Evolutionary conservation across 495 filamentous ascomycete species (phyloP).

Genomic region (Penicillium simplicissimum): DNA sequence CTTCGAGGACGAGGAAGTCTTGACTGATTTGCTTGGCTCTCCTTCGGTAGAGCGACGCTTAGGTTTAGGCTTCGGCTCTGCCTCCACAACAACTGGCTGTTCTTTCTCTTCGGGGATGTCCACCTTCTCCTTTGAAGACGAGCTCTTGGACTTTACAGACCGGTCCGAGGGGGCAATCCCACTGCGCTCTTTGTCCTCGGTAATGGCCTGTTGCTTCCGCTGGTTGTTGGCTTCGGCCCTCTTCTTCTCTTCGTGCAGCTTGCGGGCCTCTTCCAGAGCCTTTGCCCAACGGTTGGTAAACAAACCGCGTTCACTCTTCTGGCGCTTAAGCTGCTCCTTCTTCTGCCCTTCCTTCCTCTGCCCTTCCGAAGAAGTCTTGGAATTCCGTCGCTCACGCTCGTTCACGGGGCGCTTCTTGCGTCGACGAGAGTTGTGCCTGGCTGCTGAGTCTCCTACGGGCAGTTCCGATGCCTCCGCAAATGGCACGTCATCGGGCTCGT

Average conservation of each 20-base stretch:
- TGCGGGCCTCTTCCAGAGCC: conserved; percentile 42
- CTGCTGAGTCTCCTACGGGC: conserved; percentile 17
- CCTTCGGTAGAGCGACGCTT: conserved; percentile 30
- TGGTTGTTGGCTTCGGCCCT: conserved; percentile 19
- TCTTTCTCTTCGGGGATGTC: conserved; percentile 20
- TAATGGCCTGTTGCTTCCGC: conserved; percentile 21
- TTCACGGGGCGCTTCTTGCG: conserved; percentile 34
- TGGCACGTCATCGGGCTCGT: conserved; percentile 13
- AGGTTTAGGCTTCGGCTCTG: conserved; percentile 20
- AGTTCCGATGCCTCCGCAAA: conserved; percentile 17
- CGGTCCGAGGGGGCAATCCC: conserved; percentile 20
- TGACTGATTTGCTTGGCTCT: conserved; percentile 21
- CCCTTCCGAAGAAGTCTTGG: conserved; percentile 42
- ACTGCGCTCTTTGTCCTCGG: conserved; percentile 26
- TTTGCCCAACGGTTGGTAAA: conserved; percentile 44
- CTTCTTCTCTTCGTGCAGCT: conserved; percentile 42
- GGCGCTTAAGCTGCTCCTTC: conserved; percentile 29
- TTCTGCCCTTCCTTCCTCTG: conserved; percentile 28
- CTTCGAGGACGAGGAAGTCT: conserved; percentile 32
- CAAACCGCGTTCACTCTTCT: conserved; percentile 39
- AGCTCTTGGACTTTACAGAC: conserved; percentile 18
- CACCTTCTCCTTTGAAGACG: conserved; percentile 7
- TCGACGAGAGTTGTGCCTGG: conserved; percentile 23
- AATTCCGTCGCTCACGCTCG: conserved; percentile 37
- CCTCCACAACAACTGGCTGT: conserved; percentile 8